Evolutionary conservation across 106 monocot genomes (phyloP), one percentile per base, ranked within the genome.

Genomic region (Allium sativum): DNA sequence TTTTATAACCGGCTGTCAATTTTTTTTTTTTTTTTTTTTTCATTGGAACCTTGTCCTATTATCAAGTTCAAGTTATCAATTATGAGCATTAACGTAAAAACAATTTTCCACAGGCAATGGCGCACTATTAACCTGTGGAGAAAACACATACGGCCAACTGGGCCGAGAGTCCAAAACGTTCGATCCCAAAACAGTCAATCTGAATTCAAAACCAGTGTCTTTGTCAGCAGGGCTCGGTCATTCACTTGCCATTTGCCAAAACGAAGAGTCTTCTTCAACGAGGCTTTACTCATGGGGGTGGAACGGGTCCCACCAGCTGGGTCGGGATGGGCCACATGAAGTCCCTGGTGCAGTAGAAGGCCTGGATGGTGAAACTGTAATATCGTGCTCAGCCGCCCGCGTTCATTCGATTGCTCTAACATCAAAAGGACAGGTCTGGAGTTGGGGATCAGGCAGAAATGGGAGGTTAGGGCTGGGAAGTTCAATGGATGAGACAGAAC

Each of bases 221-320:
- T 3, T 94, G 4, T 75, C 89, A 46, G 82, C 93, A 42, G 89
- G 93, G 2, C 80, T 94, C 21, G 93, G 93, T 47, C 93, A 94
- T 74, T 89, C 77, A 53, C 54, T 94, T 17, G 68, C 64, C 7
- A 8, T 89, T 9, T 89, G 82, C 21, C 56, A n/a, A 18, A 41
- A 52, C 20, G 55, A 67, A 16, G 62, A 53, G 20, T 18, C 45
- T 12, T 50, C 48, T 50, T 40, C 21, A 17, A 78, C 61, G 18
- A 64, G 59, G 0, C 48, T 94, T 14, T 20, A 80, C 72, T 86
- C 93, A 12, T 89, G 85, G 89, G 93, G 93, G 43, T 94, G 93
- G 89, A 94, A 94, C 48, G 20, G 56, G 16, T 80, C 78, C 62
- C 77, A 64, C 47, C 93, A 94, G 67, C 83, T 94, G 3, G 85